Conservation (phyloP, 2,329 filamentous ascomycete species). For the Exophiala aquamarina region DNA sequence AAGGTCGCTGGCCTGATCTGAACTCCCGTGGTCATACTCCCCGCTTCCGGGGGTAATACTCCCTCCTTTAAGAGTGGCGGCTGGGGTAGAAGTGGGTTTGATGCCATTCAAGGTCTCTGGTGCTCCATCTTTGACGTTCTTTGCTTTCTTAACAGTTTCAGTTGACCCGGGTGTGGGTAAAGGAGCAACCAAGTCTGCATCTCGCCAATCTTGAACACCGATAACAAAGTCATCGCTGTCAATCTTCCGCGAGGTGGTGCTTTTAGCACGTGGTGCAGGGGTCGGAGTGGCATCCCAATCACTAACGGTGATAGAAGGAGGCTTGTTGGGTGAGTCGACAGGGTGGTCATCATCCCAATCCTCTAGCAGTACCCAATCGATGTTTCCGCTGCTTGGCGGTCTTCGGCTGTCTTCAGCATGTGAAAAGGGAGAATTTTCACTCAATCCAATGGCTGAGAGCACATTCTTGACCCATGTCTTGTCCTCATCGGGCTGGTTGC, state of each 20-base stretch:
- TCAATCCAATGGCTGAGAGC: conserved; percentile 44
- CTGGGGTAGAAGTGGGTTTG: conserved; percentile 27
- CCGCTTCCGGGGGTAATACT: conserved; percentile 72
- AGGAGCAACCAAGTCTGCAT: conserved; percentile 67
- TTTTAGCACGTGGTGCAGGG: conserved; percentile 29
- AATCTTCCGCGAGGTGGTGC: conserved; percentile 26
- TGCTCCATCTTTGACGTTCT: conserved; percentile 20
- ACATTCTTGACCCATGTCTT: conserved; percentile 49
- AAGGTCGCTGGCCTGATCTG: conserved; percentile 4
- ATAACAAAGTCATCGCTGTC: conserved; percentile 69
- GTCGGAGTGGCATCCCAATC: conserved; percentile 18
- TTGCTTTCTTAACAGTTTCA: conserved; percentile 12
- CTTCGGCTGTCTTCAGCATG: conserved; percentile 56
- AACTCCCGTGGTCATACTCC: conserved; percentile 57
- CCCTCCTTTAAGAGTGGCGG: conserved; percentile 55
- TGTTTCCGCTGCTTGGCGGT: conserved; percentile 69
- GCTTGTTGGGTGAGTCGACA: conserved; percentile 17
- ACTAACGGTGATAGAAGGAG: conserved; percentile 25
- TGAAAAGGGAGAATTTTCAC: conserved; percentile 30
- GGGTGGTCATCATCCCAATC: conserved; percentile 60
- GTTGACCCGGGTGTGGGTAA: conserved; percentile 22
- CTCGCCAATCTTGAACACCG: conserved; percentile 83
- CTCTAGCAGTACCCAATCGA: conserved; percentile 71
- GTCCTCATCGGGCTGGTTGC: conserved; percentile 30
- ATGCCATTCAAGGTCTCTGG: conserved; percentile 25